phyloP scores from a whole-genome alignment of 2,329 filamentous ascomycete species.

The Trichoderma arundinaceum region DNA sequence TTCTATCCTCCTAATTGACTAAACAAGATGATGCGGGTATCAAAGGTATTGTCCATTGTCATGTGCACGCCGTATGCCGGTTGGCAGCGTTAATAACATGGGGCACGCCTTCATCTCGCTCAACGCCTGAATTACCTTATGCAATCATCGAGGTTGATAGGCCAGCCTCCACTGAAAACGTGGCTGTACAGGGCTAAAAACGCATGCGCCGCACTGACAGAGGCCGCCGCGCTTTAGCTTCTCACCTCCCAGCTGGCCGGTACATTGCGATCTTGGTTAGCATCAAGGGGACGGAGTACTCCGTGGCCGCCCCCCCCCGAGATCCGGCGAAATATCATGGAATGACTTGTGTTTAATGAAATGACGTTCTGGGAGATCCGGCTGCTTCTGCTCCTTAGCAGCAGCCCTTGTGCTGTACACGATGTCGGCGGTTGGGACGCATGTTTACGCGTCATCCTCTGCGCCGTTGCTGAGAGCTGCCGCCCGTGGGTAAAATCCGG shows the following conservation, averaged over 20 bases:
- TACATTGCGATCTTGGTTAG: conserved; percentile 19
- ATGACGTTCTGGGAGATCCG: background rate
- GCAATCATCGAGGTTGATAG: background rate
- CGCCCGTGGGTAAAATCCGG: background rate
- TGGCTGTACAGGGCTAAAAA: conserved; percentile 30
- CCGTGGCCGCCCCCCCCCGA: background rate
- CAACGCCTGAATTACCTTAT: background rate
- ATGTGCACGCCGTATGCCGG: background rate
- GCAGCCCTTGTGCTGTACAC: background rate
- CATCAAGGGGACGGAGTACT: background rate
- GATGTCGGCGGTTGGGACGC: conserved; percentile 13
- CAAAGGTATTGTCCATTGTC: background rate
- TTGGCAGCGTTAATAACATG: background rate
- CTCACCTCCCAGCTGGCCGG: conserved; percentile 20
- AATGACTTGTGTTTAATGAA: conserved; percentile 18
- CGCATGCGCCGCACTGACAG: conserved; percentile 6
- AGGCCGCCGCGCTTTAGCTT: conserved; percentile 27
- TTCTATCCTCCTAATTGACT: too few species aligned
- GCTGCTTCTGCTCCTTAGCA: background rate
- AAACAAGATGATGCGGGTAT: too few species aligned
- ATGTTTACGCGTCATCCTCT: conserved; percentile 13
- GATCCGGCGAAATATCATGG: background rate
- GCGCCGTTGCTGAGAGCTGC: background rate
- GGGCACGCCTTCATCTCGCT: conserved; percentile 19
- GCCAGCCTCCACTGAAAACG: conserved; percentile 29